Evolutionary conservation across 305 asterid species (phyloP).

Genomic region (Plantago rigida): DNA sequence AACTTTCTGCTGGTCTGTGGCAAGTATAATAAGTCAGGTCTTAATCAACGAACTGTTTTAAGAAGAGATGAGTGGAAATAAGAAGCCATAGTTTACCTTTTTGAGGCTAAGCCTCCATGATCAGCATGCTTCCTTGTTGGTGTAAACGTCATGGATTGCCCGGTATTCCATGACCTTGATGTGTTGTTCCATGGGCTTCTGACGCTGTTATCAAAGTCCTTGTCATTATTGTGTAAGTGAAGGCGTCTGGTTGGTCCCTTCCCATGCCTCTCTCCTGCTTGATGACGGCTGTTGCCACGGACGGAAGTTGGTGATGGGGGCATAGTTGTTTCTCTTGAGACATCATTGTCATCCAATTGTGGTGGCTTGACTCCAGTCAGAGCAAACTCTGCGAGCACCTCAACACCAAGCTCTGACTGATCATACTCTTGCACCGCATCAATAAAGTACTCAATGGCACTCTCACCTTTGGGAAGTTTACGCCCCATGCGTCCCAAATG

Average conservation of each 20-base stretch:
- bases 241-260: slow-evolving; percentile 32
- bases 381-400: slow-evolving; percentile 55
- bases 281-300: slow-evolving; percentile 3
- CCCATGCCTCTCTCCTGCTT: slow-evolving; percentile 22
- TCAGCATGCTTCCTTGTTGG: slow-evolving; percentile 44
- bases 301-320: slow-evolving; percentile 29
- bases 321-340: slow-evolving; percentile 24
- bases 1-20: slow-evolving; percentile 46
- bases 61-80: background rate
- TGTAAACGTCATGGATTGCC: slow-evolving; percentile 42
- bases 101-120: slow-evolving; percentile 27
- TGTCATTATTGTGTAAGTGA: slow-evolving; percentile 28
- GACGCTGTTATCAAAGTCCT: slow-evolving; percentile 52
- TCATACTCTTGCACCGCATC: slow-evolving; percentile 77
- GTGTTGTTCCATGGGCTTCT: slow-evolving; percentile 50
- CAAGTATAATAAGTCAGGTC: background rate
- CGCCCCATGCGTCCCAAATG: slow-evolving; percentile 56
- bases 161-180: slow-evolving; percentile 54
- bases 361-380: slow-evolving; percentile 72
- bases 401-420: slow-evolving; percentile 62
- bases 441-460: slow-evolving; percentile 55
- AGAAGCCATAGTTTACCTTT: slow-evolving; percentile 33
- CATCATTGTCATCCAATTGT: slow-evolving; percentile 28
- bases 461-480: slow-evolving; percentile 56
- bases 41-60: background rate